These are phyloP conservation scores for Aspergillus sp. DNA, from an alignment of 2,329 filamentous ascomycete genomes.

Conservation along the genomic window DNA sequence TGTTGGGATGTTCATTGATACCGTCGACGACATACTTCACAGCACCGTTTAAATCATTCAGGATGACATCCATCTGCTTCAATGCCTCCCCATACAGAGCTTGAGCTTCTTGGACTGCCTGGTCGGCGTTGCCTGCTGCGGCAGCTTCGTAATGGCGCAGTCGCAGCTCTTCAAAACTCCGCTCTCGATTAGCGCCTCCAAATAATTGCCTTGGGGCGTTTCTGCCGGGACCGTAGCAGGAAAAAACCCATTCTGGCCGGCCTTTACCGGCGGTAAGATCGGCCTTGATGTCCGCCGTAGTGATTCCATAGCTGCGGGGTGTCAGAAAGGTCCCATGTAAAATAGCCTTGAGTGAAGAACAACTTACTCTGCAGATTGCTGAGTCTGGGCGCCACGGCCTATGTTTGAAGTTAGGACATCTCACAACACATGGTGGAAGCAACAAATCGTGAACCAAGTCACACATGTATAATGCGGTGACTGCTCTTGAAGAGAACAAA, in stretches of 20 bases:
- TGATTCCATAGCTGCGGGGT: slow-evolving; percentile 55
- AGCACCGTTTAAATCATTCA: slow-evolving; percentile 71
- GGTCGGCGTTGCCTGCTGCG: slow-evolving; percentile 60
- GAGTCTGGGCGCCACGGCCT: slow-evolving; percentile 8
- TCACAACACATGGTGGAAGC: neutral
- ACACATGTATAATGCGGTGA: neutral
- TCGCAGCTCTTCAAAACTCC: slow-evolving; percentile 85
- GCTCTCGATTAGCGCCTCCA: slow-evolving; percentile 74
- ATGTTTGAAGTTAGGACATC: neutral
- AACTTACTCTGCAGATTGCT: slow-evolving; percentile 29
- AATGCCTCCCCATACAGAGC: slow-evolving; percentile 64
- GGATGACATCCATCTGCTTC: slow-evolving; percentile 70
- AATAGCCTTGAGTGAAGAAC: neutral
- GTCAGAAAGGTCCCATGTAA: neutral
- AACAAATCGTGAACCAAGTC: neutral
- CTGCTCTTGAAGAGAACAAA: neutral
- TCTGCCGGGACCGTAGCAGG: slow-evolving; percentile 76
- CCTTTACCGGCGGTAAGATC: slow-evolving; percentile 66
- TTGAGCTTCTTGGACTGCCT: slow-evolving; percentile 54
- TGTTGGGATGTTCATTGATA: slow-evolving; percentile 72
- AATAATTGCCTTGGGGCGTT: slow-evolving; percentile 81
- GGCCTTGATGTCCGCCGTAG: slow-evolving; percentile 59
- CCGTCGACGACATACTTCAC: slow-evolving; percentile 67
- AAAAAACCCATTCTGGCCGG: slow-evolving; percentile 80
- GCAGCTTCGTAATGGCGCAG: slow-evolving; percentile 68